Conservation (phyloP, 1,284 basidiomycete species). For the Rhodotorula sp. region DNA sequence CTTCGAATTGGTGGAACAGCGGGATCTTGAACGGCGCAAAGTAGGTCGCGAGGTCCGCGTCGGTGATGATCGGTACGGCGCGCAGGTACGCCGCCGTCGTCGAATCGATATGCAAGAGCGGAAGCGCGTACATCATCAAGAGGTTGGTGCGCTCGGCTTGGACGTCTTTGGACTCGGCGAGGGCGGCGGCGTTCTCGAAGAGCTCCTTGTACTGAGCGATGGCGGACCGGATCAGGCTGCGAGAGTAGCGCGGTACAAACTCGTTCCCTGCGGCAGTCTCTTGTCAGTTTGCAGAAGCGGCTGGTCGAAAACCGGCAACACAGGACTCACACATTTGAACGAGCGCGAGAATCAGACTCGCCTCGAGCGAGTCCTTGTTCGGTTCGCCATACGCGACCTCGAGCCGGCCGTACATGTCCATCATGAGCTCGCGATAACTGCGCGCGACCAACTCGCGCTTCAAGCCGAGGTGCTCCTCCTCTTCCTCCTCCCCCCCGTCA, state of each 20-base stretch:
- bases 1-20: neutral
- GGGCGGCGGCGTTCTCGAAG: neutral
- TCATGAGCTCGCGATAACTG: neutral
- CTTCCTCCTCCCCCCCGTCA: neutral
- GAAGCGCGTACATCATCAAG: neutral
- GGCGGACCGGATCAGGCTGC: conserved; percentile 12
- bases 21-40: conserved; percentile 10
- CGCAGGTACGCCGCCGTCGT: conserved; percentile 6
- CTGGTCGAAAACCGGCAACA: too few relatives aligned
- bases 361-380: conserved; percentile 5
- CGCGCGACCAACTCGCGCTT: conserved; percentile 2
- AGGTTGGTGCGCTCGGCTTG: neutral
- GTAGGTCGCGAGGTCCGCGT: conserved; percentile 5
- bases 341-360: neutral
- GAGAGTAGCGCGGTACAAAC: conserved; percentile 16
- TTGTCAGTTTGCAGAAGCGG: too few relatives aligned
- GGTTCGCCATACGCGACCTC: conserved; percentile 13
- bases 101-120: conserved; percentile 11
- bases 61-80: conserved; percentile 4
- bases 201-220: conserved; percentile 18
- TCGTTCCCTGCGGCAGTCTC: too few relatives aligned
- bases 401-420: conserved; percentile 8
- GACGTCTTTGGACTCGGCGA: neutral
- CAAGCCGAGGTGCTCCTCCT: neutral
- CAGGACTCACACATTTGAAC: conserved; percentile 16